phyloP scores from a whole-genome alignment of 305 asterid genomes.

The Andrographis paniculata region DNA sequence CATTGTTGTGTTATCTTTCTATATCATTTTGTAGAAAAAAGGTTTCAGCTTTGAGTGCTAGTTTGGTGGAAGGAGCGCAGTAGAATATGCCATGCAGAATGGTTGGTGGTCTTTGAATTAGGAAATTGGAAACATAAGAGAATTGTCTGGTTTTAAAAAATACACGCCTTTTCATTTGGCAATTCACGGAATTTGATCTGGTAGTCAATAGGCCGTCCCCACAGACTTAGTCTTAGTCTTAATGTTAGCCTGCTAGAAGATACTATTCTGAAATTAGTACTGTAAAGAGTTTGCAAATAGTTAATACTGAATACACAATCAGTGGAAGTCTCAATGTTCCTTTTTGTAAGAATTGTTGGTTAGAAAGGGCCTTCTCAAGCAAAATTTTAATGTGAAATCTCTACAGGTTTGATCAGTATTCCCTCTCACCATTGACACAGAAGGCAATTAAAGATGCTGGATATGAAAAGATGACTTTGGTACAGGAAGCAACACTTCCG shows the following conservation, averaged over 20 bases:
- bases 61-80: no score
- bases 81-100: not conserved
- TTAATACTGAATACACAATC: no score
- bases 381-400: not conserved
- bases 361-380: not conserved
- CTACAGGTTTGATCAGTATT: constrained; percentile 76
- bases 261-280: no score
- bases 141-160: not conserved
- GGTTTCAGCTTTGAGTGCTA: no score
- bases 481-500: constrained; percentile 95
- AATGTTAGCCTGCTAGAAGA: no score
- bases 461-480: constrained; percentile 86
- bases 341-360: not conserved
- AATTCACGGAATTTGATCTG: constrained; percentile 4
- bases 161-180: not conserved
- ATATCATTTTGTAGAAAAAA: constrained; percentile 4
- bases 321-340: no score
- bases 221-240: no score
- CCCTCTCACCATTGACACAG: constrained; percentile 64
- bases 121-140: constrained; percentile 1
- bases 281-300: no score
- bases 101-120: not conserved
- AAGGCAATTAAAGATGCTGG: constrained; percentile 93
- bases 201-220: not conserved
- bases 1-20: constrained; percentile 1